Conservation (phyloP, 2,329 filamentous ascomycete species). For the Rutstroemia sp. region DNA sequence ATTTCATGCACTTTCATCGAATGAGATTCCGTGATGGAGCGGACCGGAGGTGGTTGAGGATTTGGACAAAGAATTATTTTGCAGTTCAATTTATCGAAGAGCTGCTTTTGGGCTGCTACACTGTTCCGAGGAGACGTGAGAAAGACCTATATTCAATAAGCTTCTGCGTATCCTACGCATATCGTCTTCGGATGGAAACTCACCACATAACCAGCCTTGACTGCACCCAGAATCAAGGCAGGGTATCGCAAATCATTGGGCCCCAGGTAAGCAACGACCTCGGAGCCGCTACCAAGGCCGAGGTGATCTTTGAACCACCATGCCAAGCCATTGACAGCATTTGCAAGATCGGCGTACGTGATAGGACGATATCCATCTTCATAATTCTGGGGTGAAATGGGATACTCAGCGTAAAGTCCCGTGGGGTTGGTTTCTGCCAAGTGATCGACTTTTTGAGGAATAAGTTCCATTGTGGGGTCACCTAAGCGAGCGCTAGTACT, state of each 20-base stretch:
- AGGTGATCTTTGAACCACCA: constrained; percentile 12
- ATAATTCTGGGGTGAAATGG: background rate
- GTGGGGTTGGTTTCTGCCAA: background rate
- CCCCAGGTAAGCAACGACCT: constrained; percentile 39
- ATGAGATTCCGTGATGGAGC: background rate
- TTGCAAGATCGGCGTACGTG: constrained; percentile 12
- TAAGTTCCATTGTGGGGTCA: too few relatives aligned
- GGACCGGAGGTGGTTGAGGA: background rate
- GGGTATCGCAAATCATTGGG: constrained; percentile 3
- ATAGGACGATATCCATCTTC: constrained; percentile 9
- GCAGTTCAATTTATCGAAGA: background rate
- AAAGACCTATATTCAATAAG: too few relatives aligned
- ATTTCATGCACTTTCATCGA: background rate
- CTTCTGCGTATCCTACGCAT: too few relatives aligned
- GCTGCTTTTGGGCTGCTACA: background rate
- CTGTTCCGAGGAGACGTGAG: background rate
- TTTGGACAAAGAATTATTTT: background rate
- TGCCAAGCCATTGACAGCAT: constrained; percentile 14
- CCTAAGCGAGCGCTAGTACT: too few relatives aligned
- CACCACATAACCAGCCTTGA: constrained; percentile 2
- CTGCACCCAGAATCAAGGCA: background rate
- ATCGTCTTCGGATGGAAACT: too few relatives aligned
- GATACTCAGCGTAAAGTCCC: constrained; percentile 1
- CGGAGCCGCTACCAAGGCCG: constrained; percentile 20
- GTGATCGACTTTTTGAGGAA: background rate